Evolutionary conservation across 1,284 basidiomycete genomes (phyloP), one percentile per base, ranked within the genome.

Genomic region (Puccinia novopanici): DNA sequence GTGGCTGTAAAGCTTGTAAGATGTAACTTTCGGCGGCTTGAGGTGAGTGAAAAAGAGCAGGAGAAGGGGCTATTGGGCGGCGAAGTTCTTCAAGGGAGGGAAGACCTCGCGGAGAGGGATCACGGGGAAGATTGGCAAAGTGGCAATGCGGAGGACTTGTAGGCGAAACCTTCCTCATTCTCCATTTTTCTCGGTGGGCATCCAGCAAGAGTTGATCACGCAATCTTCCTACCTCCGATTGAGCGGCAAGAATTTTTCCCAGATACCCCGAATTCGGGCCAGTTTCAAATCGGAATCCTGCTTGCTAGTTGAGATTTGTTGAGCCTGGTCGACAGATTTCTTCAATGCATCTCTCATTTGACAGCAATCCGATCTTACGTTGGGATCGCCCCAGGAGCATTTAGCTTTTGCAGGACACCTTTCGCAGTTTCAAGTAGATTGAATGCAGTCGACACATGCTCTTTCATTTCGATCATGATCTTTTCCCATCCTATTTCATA

Each of bases 341-440:
- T 40, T 73, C 19, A 73, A n/a, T 42, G 19, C 52, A 73, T 73
- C 71, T 27, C 30, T 30, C 22, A 54, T 34, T 40, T 57, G 50
- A 55, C 52, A 37, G 40, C 54, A 55, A 42, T 70, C 22, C 40
- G 63, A 78, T 57, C 54, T 54, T 27, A 52, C 27, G 24, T 68
- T 68, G n/a, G 75, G 75, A 42, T 78, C 75, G 17, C 50, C 30
- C 75, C 75, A n/a, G 54, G 54, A 13, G 50, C 27, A 34, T 78
- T 70, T 15, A 78, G 59, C 52, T 78, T 54, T 54, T 40, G 45
- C 22, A 78, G 27, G 30, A 42, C 50, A 24, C 15, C 40, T 54
- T 68, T 34, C 2, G 50, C 65, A 13, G 30, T n/a, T 27, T 78
- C 75, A 15, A 78, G 34, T 4, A 78, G 42, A 3, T 55, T 59